Evolutionary conservation across 805 yeast genomes (phyloP).

Genomic region (Candida arabinofermentans): DNA sequence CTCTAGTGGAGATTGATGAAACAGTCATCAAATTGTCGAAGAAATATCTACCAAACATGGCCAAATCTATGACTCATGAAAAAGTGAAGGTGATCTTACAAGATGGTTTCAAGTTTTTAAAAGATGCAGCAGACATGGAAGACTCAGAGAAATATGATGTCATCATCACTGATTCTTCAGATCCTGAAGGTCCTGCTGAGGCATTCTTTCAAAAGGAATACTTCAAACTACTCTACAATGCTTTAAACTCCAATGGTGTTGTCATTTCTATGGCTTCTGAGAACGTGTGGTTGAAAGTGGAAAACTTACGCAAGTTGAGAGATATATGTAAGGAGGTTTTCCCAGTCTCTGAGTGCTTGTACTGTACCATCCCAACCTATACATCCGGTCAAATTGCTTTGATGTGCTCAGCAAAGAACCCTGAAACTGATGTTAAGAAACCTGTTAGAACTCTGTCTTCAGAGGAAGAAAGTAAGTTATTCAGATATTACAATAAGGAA

Average conservation of each 20-base stretch:
- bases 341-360: conserved; percentile 59
- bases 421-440: conserved; percentile 37
- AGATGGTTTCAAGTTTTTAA: conserved; percentile 95
- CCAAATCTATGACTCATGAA: conserved; percentile 80
- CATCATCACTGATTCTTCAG: conserved; percentile 88
- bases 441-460: conserved; percentile 48
- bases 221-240: conserved; percentile 61
- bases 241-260: conserved; percentile 38
- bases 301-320: conserved; percentile 45
- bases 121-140: conserved; percentile 37
- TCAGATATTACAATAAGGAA: conserved; percentile 61
- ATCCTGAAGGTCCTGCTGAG: conserved; percentile 93
- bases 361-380: conserved; percentile 82
- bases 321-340: conserved; percentile 52
- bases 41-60: conserved; percentile 82
- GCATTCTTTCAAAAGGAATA: conserved; percentile 77
- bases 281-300: conserved; percentile 69
- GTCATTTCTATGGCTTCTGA: conserved; percentile 83
- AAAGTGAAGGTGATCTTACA: conserved; percentile 89
- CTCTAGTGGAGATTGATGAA: conserved; percentile 93
- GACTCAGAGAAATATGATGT: conserved; percentile 61
- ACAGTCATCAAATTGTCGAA: conserved; percentile 85
- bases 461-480: conserved; percentile 43
- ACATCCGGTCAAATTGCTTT: conserved; percentile 87
- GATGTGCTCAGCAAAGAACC: conserved; percentile 63